Evolutionary conservation across 2,329 filamentous ascomycete species (phyloP).

Genomic region (Fusarium sp.): DNA sequence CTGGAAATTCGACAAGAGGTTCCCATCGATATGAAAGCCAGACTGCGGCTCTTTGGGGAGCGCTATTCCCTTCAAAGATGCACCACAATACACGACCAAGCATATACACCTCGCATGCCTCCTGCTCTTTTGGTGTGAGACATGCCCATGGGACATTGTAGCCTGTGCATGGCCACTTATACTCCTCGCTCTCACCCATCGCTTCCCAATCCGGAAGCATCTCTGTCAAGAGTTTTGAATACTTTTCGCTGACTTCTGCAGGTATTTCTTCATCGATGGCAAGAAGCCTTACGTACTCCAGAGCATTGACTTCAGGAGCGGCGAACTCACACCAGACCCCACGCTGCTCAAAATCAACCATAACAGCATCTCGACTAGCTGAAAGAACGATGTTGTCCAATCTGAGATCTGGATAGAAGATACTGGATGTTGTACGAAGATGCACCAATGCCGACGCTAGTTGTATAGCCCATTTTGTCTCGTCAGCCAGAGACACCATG

Average conservation of each 20-base stretch:
- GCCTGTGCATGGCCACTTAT: constrained; percentile 56
- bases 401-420: constrained; percentile 66
- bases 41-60: constrained; percentile 63
- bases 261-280: constrained; percentile 59
- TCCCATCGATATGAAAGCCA: constrained; percentile 68
- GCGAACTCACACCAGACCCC: constrained; percentile 70
- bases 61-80: constrained; percentile 67
- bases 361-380: constrained; percentile 55
- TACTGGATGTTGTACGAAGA: constrained; percentile 53
- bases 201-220: constrained; percentile 58
- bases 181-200: constrained; percentile 52
- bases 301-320: constrained; percentile 65
- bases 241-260: constrained; percentile 50
- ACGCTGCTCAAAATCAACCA: constrained; percentile 70
- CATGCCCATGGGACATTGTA: constrained; percentile 67
- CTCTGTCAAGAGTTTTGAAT: constrained; percentile 50
- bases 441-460: constrained; percentile 61
- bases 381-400: constrained; percentile 67
- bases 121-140: constrained; percentile 60
- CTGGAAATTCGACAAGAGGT: constrained; percentile 64
- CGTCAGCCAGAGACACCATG: constrained; percentile 52
- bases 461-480: constrained; percentile 63
- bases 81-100: constrained; percentile 69
- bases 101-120: constrained; percentile 69
- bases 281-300: constrained; percentile 65